Conservation (phyloP, 129 eudicot genomes). For the carrot (Daucus carota) region DNA sequence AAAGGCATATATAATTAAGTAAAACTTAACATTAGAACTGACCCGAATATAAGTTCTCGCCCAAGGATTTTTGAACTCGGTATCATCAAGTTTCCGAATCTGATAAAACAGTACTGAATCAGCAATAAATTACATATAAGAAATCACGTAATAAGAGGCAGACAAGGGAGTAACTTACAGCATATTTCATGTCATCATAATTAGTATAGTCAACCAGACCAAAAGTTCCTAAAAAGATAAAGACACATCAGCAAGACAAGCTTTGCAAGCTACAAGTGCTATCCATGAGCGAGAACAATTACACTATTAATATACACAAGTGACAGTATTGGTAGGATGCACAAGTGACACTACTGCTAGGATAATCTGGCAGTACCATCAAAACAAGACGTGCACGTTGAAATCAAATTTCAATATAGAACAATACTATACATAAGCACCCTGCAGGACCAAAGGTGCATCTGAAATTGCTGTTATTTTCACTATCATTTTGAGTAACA, state of each 20-base stretch:
- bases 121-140: background rate
- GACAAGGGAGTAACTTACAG: slow-evolving; percentile 31
- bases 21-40: background rate
- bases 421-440: no score
- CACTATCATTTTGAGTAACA: background rate
- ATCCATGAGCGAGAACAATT: background rate
- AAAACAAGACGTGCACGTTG: no score
- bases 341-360: background rate
- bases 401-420: no score
- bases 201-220: slow-evolving; percentile 59
- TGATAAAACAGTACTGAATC: background rate
- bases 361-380: background rate
- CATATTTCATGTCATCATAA: slow-evolving; percentile 66
- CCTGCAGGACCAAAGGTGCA: background rate
- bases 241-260: background rate
- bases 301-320: background rate
- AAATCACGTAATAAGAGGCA: background rate
- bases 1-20: background rate
- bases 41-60: slow-evolving; percentile 8
- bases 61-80: slow-evolving; percentile 8
- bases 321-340: background rate
- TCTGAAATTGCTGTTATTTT: background rate
- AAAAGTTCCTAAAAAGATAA: slow-evolving; percentile 39
- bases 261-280: background rate
- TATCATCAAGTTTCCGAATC: slow-evolving; percentile 11